A percentile compares a stretch with the other conserved stretches of the same genome.
These are phyloP conservation scores for Davidsoniella eucalypti DNA, from an alignment of 2,329 filamentous ascomycete species.

Conservation along the genomic window DNA sequence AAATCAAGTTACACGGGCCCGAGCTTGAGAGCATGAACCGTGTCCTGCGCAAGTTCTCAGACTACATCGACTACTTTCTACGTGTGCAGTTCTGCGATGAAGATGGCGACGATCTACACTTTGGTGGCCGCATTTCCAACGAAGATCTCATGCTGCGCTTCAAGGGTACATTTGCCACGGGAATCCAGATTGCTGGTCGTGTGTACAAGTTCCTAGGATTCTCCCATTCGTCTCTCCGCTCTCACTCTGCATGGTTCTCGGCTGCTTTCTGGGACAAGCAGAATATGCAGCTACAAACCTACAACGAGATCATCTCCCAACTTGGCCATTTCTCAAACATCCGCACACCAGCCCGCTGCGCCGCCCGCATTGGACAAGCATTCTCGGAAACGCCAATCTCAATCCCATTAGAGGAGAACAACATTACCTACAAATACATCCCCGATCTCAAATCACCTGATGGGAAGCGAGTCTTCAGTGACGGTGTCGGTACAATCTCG, in stretches of 20 bases:
- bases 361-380: slow-evolving; percentile 45
- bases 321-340: slow-evolving; percentile 37
- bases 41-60: slow-evolving; percentile 48
- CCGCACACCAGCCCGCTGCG: slow-evolving; percentile 36
- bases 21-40: slow-evolving; percentile 53
- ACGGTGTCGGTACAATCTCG: slow-evolving; percentile 65
- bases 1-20: slow-evolving; percentile 40
- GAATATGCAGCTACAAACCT: slow-evolving; percentile 19
- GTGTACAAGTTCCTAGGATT: slow-evolving; percentile 56
- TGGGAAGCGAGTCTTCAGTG: slow-evolving; percentile 49
- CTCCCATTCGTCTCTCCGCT: slow-evolving; percentile 60
- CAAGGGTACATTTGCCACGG: slow-evolving; percentile 36
- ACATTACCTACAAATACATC: slow-evolving; percentile 23
- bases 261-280: slow-evolving; percentile 28
- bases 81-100: slow-evolving; percentile 63
- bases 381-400: slow-evolving; percentile 61
- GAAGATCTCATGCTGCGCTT: slow-evolving; percentile 43
- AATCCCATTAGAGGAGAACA: slow-evolving; percentile 28
- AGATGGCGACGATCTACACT: slow-evolving; percentile 45
- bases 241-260: slow-evolving; percentile 52
- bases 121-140: slow-evolving; percentile 22
- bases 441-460: slow-evolving; percentile 34
- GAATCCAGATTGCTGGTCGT: slow-evolving; percentile 47
- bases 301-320: slow-evolving; percentile 27
- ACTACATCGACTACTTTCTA: slow-evolving; percentile 46